Evolutionary conservation across 306 rosid genomes (phyloP).

Genomic region (Phaseolus lunatus): DNA sequence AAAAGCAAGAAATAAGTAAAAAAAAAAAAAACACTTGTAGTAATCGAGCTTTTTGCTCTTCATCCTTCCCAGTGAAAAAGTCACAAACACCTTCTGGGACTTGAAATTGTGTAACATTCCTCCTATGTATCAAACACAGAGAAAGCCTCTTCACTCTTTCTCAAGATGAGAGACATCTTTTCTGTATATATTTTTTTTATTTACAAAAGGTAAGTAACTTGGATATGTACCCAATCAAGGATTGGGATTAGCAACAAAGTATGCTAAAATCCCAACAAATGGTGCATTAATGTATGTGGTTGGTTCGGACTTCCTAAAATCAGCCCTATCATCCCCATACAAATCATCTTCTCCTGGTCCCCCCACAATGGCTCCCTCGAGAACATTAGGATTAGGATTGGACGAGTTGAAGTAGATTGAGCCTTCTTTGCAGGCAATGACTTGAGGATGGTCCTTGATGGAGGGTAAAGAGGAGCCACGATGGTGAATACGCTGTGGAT

Average conservation of each 20-base stretch:
- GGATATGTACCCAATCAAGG: slow-evolving; percentile 30
- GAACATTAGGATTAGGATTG: slow-evolving; percentile 74
- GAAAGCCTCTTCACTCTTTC: slow-evolving; percentile 73
- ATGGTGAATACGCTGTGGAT: slow-evolving; percentile 82
- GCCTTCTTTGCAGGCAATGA: slow-evolving; percentile 82
- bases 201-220: slow-evolving; percentile 35
- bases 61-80: slow-evolving; percentile 25
- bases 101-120: slow-evolving; percentile 36
- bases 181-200: slow-evolving; percentile 29
- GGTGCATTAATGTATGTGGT: slow-evolving; percentile 97
- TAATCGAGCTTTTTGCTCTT: slow-evolving; percentile 14
- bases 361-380: slow-evolving; percentile 88
- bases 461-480: slow-evolving; percentile 90
- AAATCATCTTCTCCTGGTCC: slow-evolving; percentile 84
- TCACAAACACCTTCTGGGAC: slow-evolving; percentile 50
- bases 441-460: slow-evolving; percentile 74
- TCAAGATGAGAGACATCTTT: slow-evolving; percentile 74
- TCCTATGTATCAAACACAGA: slow-evolving; percentile 41
- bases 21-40: neutral
- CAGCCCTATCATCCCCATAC: slow-evolving; percentile 75
- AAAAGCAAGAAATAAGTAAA: slow-evolving; percentile 1
- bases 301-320: slow-evolving; percentile 81
- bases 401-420: slow-evolving; percentile 75
- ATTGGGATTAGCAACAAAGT: slow-evolving; percentile 71
- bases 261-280: slow-evolving; percentile 83